A percentile compares a stretch with the other conserved stretches of the same genome.
Conservation (phyloP, 768 basidiomycete species). For the Suillus clintonianus region DNA sequence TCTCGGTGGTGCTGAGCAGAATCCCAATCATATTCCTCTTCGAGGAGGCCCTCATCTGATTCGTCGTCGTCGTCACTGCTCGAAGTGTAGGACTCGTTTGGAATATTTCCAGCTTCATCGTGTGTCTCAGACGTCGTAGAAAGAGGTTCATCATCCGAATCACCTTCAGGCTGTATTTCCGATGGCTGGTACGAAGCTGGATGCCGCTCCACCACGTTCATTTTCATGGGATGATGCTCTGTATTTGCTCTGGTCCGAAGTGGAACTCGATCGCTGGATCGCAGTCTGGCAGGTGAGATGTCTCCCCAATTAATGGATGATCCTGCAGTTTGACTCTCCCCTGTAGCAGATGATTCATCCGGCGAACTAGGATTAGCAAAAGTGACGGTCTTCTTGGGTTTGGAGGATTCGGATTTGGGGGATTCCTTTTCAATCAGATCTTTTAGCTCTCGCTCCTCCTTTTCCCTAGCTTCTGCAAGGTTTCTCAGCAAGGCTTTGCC, state of each 20-base stretch:
- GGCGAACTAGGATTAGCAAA: conserved; percentile 51
- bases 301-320: conserved; percentile 51
- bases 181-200: conserved; percentile 34
- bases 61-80: conserved; percentile 30
- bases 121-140: conserved; percentile 31
- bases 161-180: conserved; percentile 25
- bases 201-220: conserved; percentile 66
- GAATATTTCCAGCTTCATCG: conserved; percentile 20
- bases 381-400: conserved; percentile 61
- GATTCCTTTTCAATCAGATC: conserved; percentile 30
- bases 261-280: conserved; percentile 37
- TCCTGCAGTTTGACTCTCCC: conserved; percentile 6
- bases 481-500: conserved; percentile 63
- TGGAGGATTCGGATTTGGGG: conserved; percentile 24
- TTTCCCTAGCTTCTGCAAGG: conserved; percentile 37
- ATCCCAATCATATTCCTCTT: conserved; percentile 60
- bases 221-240: conserved; percentile 58
- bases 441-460: conserved; percentile 37
- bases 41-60: conserved; percentile 40
- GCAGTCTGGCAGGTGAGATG: conserved; percentile 51
- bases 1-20: conserved; percentile 71
- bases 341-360: conserved; percentile 18
- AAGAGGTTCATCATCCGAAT: conserved; percentile 74
- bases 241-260: conserved; percentile 31
- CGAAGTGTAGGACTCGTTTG: conserved; percentile 10